Evolutionary conservation across 148 eudicot species (phyloP), one percentile per base, ranked within the genome.

Genomic region (Rhododendron vialii): DNA sequence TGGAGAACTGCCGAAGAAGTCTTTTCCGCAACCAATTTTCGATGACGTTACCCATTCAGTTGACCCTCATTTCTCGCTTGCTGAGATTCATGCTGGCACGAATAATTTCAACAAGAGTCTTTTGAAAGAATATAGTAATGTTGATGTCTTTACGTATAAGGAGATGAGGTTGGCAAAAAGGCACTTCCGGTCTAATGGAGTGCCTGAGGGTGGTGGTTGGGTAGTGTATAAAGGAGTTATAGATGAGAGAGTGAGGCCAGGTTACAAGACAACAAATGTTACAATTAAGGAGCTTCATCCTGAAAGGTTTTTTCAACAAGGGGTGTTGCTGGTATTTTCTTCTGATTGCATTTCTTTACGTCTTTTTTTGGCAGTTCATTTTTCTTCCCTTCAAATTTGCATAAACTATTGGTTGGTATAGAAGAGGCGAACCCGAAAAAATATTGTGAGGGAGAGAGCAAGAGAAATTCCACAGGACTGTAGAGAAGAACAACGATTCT

Each of bases 241-340:
- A 82, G 93, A 94, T 88, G 98, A 91, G 82, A 86, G 76, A 38
- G 96, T 95, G 89, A 92, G 98, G 88, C 87, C 93, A 65, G 98
- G 98, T 61, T 95, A 93, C 86, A 92, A 85, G 84, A 85, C 91
- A 48, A 91, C 92, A 22, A 91, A 89, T 86, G 98, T 95, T 63
- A 96, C 98, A 82, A 92, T 95, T 78, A 95, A 94, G 89, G 96
- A 94, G 91, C 98, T 93, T 88, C 93, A 93, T 86, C 93, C 89
- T 47, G 91, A 95, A 89, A 94, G 98, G 55, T 87, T 91, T 82
- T n/a, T n/a, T n/a, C n/a, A n/a, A n/a, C 98, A 95, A 90, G 98
- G 98, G 36, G 98, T 93, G 89, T 95, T 98, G 98, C 98, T 95
- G 98, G 98, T 95, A 95, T 48, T 35, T 88, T 57, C 38, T 67